Percentiles rank a stretch among this genome's conserved stretches.
phyloP scores from a whole-genome alignment of 2,329 filamentous ascomycete genomes.

The Diaporthe nobilis region DNA sequence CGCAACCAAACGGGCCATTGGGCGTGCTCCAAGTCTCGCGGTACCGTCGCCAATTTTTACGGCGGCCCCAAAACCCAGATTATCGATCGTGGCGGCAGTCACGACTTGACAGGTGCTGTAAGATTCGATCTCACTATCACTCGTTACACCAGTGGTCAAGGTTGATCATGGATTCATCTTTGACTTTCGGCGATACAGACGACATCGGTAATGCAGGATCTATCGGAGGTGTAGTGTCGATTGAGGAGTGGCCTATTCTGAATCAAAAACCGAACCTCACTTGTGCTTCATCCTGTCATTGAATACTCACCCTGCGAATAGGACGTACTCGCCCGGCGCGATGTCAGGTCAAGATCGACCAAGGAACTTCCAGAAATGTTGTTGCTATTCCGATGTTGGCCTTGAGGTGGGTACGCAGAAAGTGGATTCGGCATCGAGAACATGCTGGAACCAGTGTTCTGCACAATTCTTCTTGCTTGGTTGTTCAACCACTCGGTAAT shows the following conservation, averaged over 20 bases:
- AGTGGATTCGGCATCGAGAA: slow-evolving; percentile 31
- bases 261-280: neutral
- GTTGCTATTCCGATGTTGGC: slow-evolving; percentile 50
- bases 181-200: slow-evolving; percentile 30
- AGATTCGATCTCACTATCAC: neutral
- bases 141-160: slow-evolving; percentile 23
- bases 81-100: neutral
- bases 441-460: slow-evolving; percentile 36
- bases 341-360: slow-evolving; percentile 7
- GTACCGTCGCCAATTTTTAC: neutral
- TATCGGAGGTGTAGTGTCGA: slow-evolving; percentile 28
- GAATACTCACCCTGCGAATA: slow-evolving; percentile 31
- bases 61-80: neutral
- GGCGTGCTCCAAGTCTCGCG: neutral
- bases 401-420: slow-evolving; percentile 2
- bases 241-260: slow-evolving; percentile 9
- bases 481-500: slow-evolving; percentile 68
- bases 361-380: slow-evolving; percentile 31
- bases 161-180: slow-evolving; percentile 15
- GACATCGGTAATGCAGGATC: slow-evolving; percentile 31
- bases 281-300: neutral
- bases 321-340: slow-evolving; percentile 28
- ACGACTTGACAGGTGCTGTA: neutral
- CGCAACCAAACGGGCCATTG: neutral
- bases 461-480: slow-evolving; percentile 64